Percentiles rank a stretch among this genome's conserved stretches.
Evolutionary conservation across 768 basidiomycete species (phyloP).

Genomic region (Leucocoprinus birnbaumii): DNA sequence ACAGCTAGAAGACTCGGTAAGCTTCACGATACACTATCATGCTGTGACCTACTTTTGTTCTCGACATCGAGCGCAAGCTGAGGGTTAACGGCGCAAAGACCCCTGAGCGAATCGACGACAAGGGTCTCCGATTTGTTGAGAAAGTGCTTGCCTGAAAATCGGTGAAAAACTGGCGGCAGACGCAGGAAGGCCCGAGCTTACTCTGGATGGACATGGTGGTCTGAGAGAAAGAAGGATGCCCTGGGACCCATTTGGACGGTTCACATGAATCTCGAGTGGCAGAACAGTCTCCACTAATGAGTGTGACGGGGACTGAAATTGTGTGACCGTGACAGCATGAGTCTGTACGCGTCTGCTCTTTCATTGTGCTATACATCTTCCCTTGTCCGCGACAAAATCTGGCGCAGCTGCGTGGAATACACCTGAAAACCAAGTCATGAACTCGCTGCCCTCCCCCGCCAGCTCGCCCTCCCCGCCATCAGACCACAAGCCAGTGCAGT

Average conservation of each 20-base stretch:
- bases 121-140: constrained; percentile 67
- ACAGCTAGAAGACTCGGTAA: constrained; percentile 51
- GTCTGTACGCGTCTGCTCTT: constrained; percentile 7
- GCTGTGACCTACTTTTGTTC: constrained; percentile 56
- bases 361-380: constrained; percentile 6
- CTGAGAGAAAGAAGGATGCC: constrained; percentile 13
- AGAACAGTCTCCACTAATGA: background rate
- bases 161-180: background rate
- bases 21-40: constrained; percentile 10
- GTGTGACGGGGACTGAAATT: constrained; percentile 4
- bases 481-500: constrained; percentile 33
- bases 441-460: constrained; percentile 42
- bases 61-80: constrained; percentile 64
- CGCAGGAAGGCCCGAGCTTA: constrained; percentile 12
- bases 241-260: background rate
- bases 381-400: constrained; percentile 6
- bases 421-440: constrained; percentile 31
- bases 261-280: background rate
- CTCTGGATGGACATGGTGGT: constrained; percentile 37
- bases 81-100: constrained; percentile 70
- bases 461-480: constrained; percentile 42
- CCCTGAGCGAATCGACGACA: constrained; percentile 76
- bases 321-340: constrained; percentile 12
- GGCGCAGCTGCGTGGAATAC: background rate
- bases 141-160: constrained; percentile 64